Evolutionary conservation across 345 rosid genomes (phyloP), one percentile per base, ranked within the genome.

Genomic region (Pistacia integerrima): DNA sequence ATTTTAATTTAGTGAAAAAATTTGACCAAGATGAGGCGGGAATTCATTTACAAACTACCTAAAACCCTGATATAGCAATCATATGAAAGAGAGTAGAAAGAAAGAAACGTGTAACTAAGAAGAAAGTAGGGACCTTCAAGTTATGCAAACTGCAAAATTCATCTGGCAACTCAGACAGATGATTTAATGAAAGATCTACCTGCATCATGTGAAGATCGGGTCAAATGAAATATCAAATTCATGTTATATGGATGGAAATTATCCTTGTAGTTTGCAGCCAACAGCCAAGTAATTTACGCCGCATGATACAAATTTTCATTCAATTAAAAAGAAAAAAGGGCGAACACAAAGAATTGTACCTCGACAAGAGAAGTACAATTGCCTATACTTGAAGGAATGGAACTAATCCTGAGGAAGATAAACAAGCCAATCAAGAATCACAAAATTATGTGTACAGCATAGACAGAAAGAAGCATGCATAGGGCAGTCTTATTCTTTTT

Each of bases 141-240:
- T 86, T 83, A 33, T 49, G 84, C 84, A 95, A 81, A 81, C 82
- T 85, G 70, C 89, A 84, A 33, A 89, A 63, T 51, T 90, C 76
- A 78, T 85, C 91, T 1, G 99, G 99, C 62, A 95, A 78, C 62
- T 85, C 90, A 11, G 83, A 81, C 70, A 95, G 80, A 77, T 87
- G 87, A 88, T 95, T 93, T 60, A 90, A 88, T 11, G 99, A 93
- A 81, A 95, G 93, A 83, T 95, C 92, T 81, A 93, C 92, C 98
- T 94, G 90, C 78, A 83, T 20, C 48, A 69, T 16, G 28, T 30
- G 48, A 72, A 75, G 60, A 61, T 8, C 72, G 22, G 35, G 55
- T 57, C 56, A 48, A 48, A 25, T 41, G 48, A 68, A 67, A 55
- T 48, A 65, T 25, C 44, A 51, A 76, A 59, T 57, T 75, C 20